phyloP scores from a whole-genome alignment of 768 basidiomycete genomes.

The Panaeolus cyanescens region DNA sequence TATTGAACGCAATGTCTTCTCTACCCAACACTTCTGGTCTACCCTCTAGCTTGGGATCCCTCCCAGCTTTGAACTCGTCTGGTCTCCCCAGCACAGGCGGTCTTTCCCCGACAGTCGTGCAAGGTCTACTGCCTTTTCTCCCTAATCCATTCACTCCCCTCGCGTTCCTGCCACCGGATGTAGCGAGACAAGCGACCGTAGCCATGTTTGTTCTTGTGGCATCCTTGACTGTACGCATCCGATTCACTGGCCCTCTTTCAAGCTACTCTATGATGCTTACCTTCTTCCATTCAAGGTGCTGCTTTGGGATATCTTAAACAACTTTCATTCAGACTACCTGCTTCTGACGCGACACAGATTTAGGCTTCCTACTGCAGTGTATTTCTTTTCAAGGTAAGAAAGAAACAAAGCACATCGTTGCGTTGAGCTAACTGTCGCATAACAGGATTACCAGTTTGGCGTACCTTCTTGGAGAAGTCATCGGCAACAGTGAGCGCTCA shows the following conservation, averaged over 20 bases:
- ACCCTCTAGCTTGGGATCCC: no score
- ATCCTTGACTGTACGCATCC: constrained; percentile 6
- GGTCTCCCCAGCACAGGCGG: background rate
- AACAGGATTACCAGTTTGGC: background rate
- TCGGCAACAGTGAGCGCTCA: constrained; percentile 12
- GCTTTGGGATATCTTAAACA: constrained; percentile 26
- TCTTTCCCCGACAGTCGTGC: background rate
- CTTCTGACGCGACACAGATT: constrained; percentile 16
- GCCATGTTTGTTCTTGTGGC: constrained; percentile 9
- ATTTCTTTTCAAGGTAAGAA: constrained; percentile 23
- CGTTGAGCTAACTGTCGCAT: no score
- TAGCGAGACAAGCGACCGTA: constrained; percentile 6
- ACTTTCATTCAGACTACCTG: constrained; percentile 17
- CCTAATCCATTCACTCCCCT: constrained; percentile 15
- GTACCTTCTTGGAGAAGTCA: constrained; percentile 7
- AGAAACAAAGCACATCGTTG: no score
- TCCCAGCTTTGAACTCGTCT: no score
- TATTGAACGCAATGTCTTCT: no score
- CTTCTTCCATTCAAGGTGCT: constrained; percentile 16
- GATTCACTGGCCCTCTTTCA: no score
- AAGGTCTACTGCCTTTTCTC: background rate
- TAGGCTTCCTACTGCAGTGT: constrained; percentile 17
- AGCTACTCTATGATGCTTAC: no score
- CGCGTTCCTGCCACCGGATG: constrained; percentile 15
- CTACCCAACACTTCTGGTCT: no score